These are phyloP conservation scores for Xylaria sp. DNA, from an alignment of 2,329 filamentous ascomycete genomes.

Conservation along the genomic window DNA sequence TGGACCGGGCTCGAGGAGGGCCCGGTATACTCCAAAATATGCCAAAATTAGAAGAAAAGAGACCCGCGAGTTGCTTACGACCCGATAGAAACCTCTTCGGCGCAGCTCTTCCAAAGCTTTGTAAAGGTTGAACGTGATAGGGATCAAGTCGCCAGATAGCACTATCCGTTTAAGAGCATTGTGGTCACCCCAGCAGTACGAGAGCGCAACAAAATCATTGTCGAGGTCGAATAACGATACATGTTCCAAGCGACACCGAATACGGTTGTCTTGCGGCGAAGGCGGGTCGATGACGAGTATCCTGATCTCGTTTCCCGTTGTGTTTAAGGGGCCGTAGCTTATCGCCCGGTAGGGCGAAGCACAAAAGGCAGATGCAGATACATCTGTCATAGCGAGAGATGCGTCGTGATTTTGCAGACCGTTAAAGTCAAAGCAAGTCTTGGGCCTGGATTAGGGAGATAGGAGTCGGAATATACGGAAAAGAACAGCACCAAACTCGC, in stretches of 20 bases:
- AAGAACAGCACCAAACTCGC: conserved; percentile 13
- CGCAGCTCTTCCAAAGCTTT: conserved; percentile 32
- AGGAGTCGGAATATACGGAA: conserved; percentile 10
- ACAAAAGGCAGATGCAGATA: conserved; percentile 21
- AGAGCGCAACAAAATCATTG: conserved; percentile 36
- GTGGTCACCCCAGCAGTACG: conserved; percentile 35
- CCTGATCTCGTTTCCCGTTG: conserved; percentile 30
- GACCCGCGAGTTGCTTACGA: conserved; percentile 9
- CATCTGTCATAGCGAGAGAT: conserved; percentile 28
- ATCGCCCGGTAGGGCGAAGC: conserved; percentile 28
- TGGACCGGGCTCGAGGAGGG: not conserved
- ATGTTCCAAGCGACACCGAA: conserved; percentile 31
- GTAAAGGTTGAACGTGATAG: conserved; percentile 34
- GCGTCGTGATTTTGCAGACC: not conserved
- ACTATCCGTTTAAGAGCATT: conserved; percentile 25
- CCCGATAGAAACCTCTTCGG: conserved; percentile 25
- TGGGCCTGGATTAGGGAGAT: conserved; percentile 9
- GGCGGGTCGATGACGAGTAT: conserved; percentile 33
- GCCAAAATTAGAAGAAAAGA: not conserved
- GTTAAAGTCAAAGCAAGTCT: not conserved
- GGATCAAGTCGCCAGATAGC: conserved; percentile 22
- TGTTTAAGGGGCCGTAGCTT: conserved; percentile 29
- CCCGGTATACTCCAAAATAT: not conserved
- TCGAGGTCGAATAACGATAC: conserved; percentile 27
- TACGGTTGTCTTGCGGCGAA: conserved; percentile 8